Percentiles rank a stretch among this genome's conserved stretches.
These are phyloP conservation scores for Kregervanrija fluxuum DNA, from an alignment of 805 yeast genomes.

Conservation along the genomic window DNA sequence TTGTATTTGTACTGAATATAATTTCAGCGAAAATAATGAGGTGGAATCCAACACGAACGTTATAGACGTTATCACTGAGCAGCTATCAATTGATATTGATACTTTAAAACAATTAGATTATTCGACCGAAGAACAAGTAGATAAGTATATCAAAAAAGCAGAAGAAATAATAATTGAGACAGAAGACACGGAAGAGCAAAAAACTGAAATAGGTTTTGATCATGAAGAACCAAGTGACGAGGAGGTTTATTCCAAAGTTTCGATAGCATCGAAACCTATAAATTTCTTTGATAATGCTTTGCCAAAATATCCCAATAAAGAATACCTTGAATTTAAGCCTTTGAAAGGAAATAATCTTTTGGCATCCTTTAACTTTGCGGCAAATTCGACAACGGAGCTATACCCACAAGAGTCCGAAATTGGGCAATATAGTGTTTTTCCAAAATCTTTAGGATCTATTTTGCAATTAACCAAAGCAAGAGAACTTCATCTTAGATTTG, in stretches of 20 bases:
- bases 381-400: constrained; percentile 41
- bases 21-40: no score
- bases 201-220: not conserved
- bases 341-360: constrained; percentile 65
- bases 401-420: constrained; percentile 16
- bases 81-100: no score
- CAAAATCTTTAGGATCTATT: constrained; percentile 74
- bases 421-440: constrained; percentile 61
- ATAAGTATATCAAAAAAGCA: no score
- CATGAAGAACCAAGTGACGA: not conserved
- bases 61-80: no score
- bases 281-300: not conserved
- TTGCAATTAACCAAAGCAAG: constrained; percentile 57
- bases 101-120: no score
- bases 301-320: constrained; percentile 43
- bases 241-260: not conserved
- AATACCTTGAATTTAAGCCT: constrained; percentile 57
- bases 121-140: no score
- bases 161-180: no score
- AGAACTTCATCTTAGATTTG: constrained; percentile 76
- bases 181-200: not conserved
- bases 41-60: no score
- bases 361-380: constrained; percentile 63
- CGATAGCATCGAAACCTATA: not conserved
- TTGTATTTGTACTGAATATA: no score